Conservation (phyloP, 768 basidiomycete genomes). For the Mrakia frigida region DNA sequence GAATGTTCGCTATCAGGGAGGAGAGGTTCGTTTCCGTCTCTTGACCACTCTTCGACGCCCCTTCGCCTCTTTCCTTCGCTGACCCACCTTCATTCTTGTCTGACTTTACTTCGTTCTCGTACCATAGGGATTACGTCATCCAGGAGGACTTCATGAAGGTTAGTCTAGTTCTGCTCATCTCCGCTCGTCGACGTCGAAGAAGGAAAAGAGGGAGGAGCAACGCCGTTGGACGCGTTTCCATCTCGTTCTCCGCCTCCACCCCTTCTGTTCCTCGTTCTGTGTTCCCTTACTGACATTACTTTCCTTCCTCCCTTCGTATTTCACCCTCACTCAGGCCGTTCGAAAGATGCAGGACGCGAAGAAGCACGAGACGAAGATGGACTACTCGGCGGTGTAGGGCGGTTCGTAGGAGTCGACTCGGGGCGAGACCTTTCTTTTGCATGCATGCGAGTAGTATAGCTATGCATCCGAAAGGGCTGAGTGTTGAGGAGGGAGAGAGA, state of each 20-base stretch:
- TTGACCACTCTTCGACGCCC: neutral
- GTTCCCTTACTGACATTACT: neutral
- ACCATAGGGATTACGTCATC: slow-evolving; percentile 15
- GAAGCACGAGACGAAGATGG: slow-evolving; percentile 70
- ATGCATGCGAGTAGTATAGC: too few relatives aligned
- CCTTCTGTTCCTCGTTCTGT: neutral
- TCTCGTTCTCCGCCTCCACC: neutral
- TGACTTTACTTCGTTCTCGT: too few relatives aligned
- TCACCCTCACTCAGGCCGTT: slow-evolving; percentile 89
- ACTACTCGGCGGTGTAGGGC: slow-evolving; percentile 3
- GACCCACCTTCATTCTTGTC: neutral
- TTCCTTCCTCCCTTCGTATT: too few relatives aligned
- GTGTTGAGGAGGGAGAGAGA: neutral
- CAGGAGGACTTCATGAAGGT: slow-evolving; percentile 22
- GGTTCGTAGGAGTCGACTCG: neutral
- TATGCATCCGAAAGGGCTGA: too few relatives aligned
- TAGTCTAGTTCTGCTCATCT: neutral
- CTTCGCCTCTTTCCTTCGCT: slow-evolving; percentile 17
- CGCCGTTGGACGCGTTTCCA: too few relatives aligned
- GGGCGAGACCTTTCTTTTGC: too few relatives aligned
- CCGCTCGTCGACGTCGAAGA: slow-evolving; percentile 49
- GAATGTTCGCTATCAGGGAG: slow-evolving; percentile 98
- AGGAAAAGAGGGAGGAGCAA: slow-evolving; percentile 74
- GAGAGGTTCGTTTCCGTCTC: slow-evolving; percentile 61
- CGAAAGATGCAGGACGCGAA: slow-evolving; percentile 93